Base-by-base conservation (phyloP, 176 grass and related monocot species). In the Oryza meridionalis region DNA sequence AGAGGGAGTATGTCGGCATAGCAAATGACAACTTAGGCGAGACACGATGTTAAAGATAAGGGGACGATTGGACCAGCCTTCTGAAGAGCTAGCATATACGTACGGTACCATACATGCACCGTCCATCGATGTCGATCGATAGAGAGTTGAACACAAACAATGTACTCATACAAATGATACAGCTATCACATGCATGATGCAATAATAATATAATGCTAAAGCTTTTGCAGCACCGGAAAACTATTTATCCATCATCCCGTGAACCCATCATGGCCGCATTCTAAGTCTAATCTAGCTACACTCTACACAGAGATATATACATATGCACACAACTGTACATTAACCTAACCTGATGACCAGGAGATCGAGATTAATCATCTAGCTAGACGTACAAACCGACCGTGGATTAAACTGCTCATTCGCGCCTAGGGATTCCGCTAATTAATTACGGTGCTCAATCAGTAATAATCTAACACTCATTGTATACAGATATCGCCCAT, bases 401-500 rank as follows among this genome's bases (percentile, higher is more conserved):
- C 31, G 16, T 69, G 16, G 37, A 49, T 73, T 47, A 84, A 75
- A 75, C 61, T 9, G 43, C 35, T 32, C 22, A 19, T 77, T 76
- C 21, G 9, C 29, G 8, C 72, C 73, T 84, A 69, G 82, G 72
- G 72, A 84, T 84, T 76, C 62, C 45, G 72, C 35, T 37, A 37
- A 37, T 63, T 84, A 40, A 75, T 17, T 26, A 84, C 44, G 21
- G 43, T 47, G n/a, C 43, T 46, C 26, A 35, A 7, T 2, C 38
- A 50, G 14, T 51, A 43, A 10, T 51, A 43, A 10, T 43, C 14
- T n/a, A 42, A 42, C 43, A 27, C 15, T 22, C 35, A 5, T 55
- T 71, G 12, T 26, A 31, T 5, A 10, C 42, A 10, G 42, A 43
- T 43, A 53, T 37, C 31, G 58, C 2, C 46, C 47, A 59, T 70